Evolutionary conservation across 371 early-diverging fungal genomes (phyloP), one percentile per base, ranked within the genome.

Genomic region (Apophysomyces variabilis): DNA sequence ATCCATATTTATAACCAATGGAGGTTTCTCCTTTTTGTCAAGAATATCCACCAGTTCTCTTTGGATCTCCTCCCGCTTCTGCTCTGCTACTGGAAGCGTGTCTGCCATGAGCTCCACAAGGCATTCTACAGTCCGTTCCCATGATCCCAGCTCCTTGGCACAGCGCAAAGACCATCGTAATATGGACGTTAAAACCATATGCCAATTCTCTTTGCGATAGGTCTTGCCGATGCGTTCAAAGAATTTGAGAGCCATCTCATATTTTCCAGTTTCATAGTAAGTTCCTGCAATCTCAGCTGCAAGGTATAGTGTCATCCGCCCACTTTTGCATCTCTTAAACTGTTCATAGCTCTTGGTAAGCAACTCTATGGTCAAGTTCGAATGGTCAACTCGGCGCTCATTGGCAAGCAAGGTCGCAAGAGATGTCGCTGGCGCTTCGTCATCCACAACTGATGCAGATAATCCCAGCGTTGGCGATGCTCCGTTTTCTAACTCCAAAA

Each of bases 291-390:
- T 95, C 67, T 94, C 94, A 3, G 93, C 89, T 1, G 95, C 96
- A 1, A 95, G 72, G 62, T 86, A 94, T 6, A 94, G 76, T 0
- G 94, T 94, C 91, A 93, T 92, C 5, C 96, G 85, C 5, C 88
- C 87, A 54, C 85, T 82, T 18, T 87, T 86, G 54, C 89, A 78
- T 57, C 83, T 79, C 71, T 94, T 94, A 68, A 94, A 95, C 54
- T 92, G 92, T 58, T 95, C 96, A 64, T 94, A 95, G 32, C 94
- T 87, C 69, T 94, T 94, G 2, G 95, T 94, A 35, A 94, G 71
- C 0, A 94, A 71, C 54, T 94, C 94, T 60, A 95, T 93, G 0
- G 91, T 89, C 18, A 87, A 39, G 11, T 79, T 70, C 4, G 90
- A 82, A 65, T 93, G 92, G 67, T 92, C 92, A 14, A 89, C 70